phyloP scores from a whole-genome alignment of 768 basidiomycete genomes.

The Suillus placidus region DNA sequence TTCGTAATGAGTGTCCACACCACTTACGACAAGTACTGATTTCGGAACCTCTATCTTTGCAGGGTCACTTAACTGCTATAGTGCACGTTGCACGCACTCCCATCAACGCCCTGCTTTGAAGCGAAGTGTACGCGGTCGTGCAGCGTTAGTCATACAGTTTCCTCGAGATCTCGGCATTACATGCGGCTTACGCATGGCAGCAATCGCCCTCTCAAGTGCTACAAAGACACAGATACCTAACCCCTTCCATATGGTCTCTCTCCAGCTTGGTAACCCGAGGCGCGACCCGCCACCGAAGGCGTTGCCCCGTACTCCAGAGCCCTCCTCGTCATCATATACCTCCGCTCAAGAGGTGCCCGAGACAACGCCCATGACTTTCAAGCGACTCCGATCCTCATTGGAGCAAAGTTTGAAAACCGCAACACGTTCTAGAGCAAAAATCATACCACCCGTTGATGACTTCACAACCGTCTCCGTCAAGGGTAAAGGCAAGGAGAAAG shows the following conservation, averaged over 20 bases:
- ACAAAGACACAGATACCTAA: constrained; percentile 42
- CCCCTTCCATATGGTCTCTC: constrained; percentile 51
- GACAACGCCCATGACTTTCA: constrained; percentile 55
- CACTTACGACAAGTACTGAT: background rate
- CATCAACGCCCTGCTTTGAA: constrained; percentile 14
- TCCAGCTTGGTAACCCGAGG: constrained; percentile 39
- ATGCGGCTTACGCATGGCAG: constrained; percentile 47
- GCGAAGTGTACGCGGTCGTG: constrained; percentile 18
- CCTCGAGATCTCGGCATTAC: constrained; percentile 27
- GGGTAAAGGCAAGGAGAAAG: constrained; percentile 46
- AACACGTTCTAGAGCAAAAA: constrained; percentile 55
- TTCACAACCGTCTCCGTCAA: constrained; percentile 48
- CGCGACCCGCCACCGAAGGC: constrained; percentile 36
- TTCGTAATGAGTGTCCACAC: background rate
- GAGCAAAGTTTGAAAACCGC: constrained; percentile 69
- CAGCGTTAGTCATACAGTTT: constrained; percentile 17
- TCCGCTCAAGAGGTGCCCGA: constrained; percentile 39
- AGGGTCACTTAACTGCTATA: constrained; percentile 13
- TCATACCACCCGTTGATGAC: constrained; percentile 41
- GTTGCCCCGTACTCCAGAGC: constrained; percentile 46
- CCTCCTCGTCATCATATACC: constrained; percentile 35
- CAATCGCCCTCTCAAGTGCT: constrained; percentile 42
- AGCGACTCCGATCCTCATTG: constrained; percentile 65
- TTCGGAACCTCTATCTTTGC: background rate
- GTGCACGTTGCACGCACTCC: constrained; percentile 24